A percentile compares a stretch with the other conserved stretches of the same genome.
These are phyloP conservation scores for Phalaenopsis aphrodite DNA, from an alignment of 106 monocot genomes.

Conservation along the genomic window DNA sequence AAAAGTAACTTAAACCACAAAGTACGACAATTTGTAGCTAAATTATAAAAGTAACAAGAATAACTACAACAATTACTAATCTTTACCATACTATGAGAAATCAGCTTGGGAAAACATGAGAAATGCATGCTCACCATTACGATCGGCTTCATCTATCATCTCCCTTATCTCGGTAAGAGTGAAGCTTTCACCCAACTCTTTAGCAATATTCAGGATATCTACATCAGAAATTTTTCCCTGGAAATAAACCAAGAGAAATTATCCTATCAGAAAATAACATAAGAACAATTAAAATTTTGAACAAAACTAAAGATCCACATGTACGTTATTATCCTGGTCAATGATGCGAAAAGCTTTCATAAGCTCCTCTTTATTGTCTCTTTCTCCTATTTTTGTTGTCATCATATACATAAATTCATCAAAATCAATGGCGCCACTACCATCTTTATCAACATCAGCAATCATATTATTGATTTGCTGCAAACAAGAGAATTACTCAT, in stretches of 20 bases:
- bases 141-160: conserved; percentile 79
- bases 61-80: too few relatives aligned
- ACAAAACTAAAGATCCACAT: not conserved
- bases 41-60: too few relatives aligned
- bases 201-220: conserved; percentile 60
- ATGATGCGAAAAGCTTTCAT: conserved; percentile 82
- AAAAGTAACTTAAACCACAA: too few relatives aligned
- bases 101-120: not conserved
- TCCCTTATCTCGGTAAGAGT: conserved; percentile 65
- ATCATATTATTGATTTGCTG: conserved; percentile 90
- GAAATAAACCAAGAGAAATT: conserved; percentile 4
- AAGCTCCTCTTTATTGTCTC: conserved; percentile 75
- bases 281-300: not conserved
- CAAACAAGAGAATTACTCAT: not conserved
- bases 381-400: conserved; percentile 93
- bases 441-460: conserved; percentile 94
- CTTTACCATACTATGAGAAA: not conserved
- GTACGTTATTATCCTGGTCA: conserved; percentile 86
- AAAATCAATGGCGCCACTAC: conserved; percentile 89
- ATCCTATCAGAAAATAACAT: not conserved
- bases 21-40: too few relatives aligned
- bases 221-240: conserved; percentile 80
- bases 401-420: conserved; percentile 89
- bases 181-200: conserved; percentile 73
- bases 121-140: conserved; percentile 45